Evolutionary conservation across 2,329 filamentous ascomycete species (phyloP).

Genomic region (Pseudohalonectria lignicola): DNA sequence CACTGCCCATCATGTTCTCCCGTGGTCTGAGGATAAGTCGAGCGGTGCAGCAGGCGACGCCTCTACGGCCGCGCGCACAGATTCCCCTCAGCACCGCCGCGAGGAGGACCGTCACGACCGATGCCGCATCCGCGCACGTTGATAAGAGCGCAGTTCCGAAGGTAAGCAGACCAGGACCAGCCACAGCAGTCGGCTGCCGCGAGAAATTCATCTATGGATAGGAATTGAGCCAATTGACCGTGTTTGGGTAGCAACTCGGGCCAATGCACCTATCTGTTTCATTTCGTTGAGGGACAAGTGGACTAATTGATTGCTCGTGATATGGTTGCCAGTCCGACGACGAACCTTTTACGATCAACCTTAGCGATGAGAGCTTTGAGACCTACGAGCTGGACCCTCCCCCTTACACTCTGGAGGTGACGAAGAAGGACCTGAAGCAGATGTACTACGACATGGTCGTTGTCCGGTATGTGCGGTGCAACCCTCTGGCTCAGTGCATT

Average conservation of each 20-base stretch:
- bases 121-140: constrained; percentile 84
- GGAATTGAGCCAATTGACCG: no score
- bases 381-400: constrained; percentile 98
- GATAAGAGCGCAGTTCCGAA: constrained; percentile 58
- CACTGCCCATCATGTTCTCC: constrained; percentile 59
- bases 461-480: constrained; percentile 56
- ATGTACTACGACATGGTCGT: constrained; percentile 99
- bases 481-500: no score
- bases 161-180: constrained; percentile 16
- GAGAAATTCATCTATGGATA: no score
- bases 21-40: constrained; percentile 53
- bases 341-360: constrained; percentile 80
- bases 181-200: neutral
- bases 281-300: no score
- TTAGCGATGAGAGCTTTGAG: constrained; percentile 98
- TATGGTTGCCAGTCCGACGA: constrained; percentile 98
- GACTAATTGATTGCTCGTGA: no score
- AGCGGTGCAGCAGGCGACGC: constrained; percentile 42
- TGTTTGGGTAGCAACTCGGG: no score
- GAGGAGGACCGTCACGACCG: constrained; percentile 78
- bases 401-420: constrained; percentile 81
- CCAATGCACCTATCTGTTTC: no score
- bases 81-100: constrained; percentile 32
- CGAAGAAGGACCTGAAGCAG: constrained; percentile 96
- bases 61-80: constrained; percentile 35